These are phyloP conservation scores for Psidium friedrichsthalianum DNA, from an alignment of 345 rosid species.

Conservation along the genomic window DNA sequence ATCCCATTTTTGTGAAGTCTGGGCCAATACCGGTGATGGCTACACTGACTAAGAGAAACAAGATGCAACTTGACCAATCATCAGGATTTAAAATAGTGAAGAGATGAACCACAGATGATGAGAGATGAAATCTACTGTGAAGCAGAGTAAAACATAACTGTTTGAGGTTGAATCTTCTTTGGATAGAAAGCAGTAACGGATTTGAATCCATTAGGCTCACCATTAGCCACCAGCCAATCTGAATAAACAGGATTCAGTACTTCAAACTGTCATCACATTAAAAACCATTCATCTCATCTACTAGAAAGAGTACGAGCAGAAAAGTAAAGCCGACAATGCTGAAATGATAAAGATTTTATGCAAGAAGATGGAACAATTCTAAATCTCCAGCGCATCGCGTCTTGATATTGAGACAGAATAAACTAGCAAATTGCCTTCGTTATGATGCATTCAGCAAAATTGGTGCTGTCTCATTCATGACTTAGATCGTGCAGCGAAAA, in stretches of 20 bases:
- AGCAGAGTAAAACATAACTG: conserved; percentile 28
- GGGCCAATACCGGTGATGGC: conserved; percentile 86
- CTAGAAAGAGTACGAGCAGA: background rate
- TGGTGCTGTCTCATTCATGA: background rate
- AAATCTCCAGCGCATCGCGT: background rate
- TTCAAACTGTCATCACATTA: background rate
- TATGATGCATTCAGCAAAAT: background rate
- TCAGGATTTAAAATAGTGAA: background rate
- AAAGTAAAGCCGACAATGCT: background rate
- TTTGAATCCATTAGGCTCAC: conserved; percentile 70
- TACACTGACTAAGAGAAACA: conserved; percentile 35
- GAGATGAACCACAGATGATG: background rate
- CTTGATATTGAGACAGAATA: background rate
- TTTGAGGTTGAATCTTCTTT: conserved; percentile 40
- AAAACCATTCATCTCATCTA: no score
- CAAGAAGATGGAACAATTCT: background rate
- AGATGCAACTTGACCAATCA: background rate
- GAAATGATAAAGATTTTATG: background rate
- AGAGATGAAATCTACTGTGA: background rate
- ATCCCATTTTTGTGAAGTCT: conserved; percentile 81
- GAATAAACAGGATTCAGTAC: background rate
- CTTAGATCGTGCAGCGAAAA: background rate
- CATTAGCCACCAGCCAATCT: conserved; percentile 75
- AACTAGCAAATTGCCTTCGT: background rate
- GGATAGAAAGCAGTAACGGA: conserved; percentile 79